A percentile compares a stretch with the other conserved stretches of the same genome.
Evolutionary conservation across 2,329 filamentous ascomycete genomes (phyloP).

Genomic region (Sporothrix phasma): DNA sequence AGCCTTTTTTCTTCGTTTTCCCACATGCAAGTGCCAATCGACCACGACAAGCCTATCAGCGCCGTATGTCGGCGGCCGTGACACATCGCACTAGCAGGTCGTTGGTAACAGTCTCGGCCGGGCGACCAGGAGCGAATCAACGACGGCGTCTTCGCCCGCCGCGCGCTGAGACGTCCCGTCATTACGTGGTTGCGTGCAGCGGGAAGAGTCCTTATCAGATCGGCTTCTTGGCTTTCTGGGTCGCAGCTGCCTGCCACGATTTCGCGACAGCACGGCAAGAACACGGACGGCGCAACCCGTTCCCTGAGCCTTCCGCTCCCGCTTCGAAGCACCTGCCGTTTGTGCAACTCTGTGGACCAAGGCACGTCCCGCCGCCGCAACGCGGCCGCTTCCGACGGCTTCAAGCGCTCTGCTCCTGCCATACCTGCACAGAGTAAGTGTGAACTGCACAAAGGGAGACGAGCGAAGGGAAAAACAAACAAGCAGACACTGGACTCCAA

Average conservation of each 20-base stretch:
- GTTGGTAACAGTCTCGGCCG: background rate
- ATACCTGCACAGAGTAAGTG: too few species aligned
- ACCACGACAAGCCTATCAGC: slow-evolving; percentile 6
- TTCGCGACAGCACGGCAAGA: too few species aligned
- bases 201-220: background rate
- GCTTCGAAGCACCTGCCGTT: background rate
- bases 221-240: background rate
- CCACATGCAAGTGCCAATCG: background rate
- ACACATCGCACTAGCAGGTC: slow-evolving; percentile 3
- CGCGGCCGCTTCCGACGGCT: background rate
- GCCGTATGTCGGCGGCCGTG: slow-evolving; percentile 1
- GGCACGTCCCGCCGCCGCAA: background rate
- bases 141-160: background rate
- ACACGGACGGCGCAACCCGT: too few species aligned
- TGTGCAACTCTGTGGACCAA: background rate
- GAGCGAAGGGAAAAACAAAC: too few species aligned
- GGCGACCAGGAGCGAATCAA: background rate
- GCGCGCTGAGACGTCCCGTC: background rate
- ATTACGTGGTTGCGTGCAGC: background rate
- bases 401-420: background rate
- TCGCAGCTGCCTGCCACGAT: slow-evolving; percentile 1
- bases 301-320: too few species aligned
- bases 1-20: background rate
- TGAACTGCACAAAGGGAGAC: background rate
- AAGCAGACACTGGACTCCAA: too few species aligned